Evolutionary conservation across 208 protist genomes (phyloP).

Genomic region (Trypanosomatidae sp.): DNA sequence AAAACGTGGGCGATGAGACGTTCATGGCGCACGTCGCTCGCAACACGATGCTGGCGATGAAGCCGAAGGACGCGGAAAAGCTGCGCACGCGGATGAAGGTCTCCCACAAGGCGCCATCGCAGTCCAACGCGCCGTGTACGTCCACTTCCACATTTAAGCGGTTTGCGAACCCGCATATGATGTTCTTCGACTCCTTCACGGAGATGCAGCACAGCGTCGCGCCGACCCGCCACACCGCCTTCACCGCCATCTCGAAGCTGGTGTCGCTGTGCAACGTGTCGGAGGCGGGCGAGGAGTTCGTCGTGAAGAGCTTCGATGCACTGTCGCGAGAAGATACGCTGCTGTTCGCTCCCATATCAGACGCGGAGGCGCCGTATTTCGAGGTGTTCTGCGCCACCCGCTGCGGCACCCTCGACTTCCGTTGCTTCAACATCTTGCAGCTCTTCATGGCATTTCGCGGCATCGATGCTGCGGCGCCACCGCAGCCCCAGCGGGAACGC

Average conservation of each 20-base stretch:
- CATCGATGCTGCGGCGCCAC: conserved; percentile 29
- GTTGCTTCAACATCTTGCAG: conserved; percentile 64
- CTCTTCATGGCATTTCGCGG: conserved; percentile 62
- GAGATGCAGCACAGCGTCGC: conserved; percentile 76
- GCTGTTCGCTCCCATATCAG: conserved; percentile 67
- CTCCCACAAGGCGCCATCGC: not conserved
- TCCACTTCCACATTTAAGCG: conserved; percentile 5
- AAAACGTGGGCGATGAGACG: conserved; percentile 38
- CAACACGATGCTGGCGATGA: conserved; percentile 51
- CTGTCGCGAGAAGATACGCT: conserved; percentile 32
- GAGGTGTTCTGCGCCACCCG: conserved; percentile 68
- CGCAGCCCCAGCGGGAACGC: conserved; percentile 9
- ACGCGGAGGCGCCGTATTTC: conserved; percentile 55
- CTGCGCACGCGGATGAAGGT: conserved; percentile 10
- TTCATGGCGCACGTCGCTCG: conserved; percentile 51
- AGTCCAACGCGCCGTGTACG: not conserved
- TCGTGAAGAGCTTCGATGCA: conserved; percentile 33
- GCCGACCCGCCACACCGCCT: conserved; percentile 60
- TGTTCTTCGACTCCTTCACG: conserved; percentile 72
- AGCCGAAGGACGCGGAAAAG: conserved; percentile 26
- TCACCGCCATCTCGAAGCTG: conserved; percentile 33
- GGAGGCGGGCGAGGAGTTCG: conserved; percentile 13
- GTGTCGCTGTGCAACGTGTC: conserved; percentile 28
- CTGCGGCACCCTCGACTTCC: conserved; percentile 40
- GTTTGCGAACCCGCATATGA: conserved; percentile 48